Evolutionary conservation across 306 rosid genomes (phyloP), one percentile per base, ranked within the genome.

Genomic region (Chamaecrista fasciculata): DNA sequence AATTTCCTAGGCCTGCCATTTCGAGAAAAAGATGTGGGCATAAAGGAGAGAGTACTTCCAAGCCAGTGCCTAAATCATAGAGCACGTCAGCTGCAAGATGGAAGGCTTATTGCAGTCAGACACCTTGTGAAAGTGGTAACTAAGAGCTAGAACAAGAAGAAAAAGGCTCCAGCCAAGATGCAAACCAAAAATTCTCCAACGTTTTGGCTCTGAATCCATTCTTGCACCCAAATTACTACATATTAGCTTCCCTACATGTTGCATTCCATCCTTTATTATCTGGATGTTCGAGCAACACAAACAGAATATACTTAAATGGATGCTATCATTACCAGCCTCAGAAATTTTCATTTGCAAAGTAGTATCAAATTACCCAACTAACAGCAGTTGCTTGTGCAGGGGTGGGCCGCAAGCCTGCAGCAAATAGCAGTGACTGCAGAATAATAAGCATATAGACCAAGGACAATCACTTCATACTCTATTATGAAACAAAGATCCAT

Each of bases 371-470:
- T 88, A 94, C 99, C 99, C 99, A 94, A 67, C 96, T 91, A 61
- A 90, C 99, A 42, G 84, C 99, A 48, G 99, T 94, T 66, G 99
- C 90, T 67, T 94, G 97, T 40, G 96, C 99, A 49, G 99, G 91
- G 16, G 97, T 91, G 20, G 99, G 99, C 62, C 96, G 85, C 85
- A 94, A 85, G 76, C 99, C 99, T 79, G 99, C 99, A 86, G 99
- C 97, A 88, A 91, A 90, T 49, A 94, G 79, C 71, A 94, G 91
- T 59, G 96, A 94, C 99, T 91, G 95, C 85, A 91, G 76, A 87
- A 89, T 69, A 79, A 77, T 85, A 69, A 86, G 91, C 82, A 77
- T 73, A 72, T 56, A 79, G 70, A 78, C 73, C 71, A 73, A 80
- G 49, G 49, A 71, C 46, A 67, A 19, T 21, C 58, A 76, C 66